A percentile compares a stretch with the other conserved stretches of the same genome.
These are phyloP conservation scores for Hymenoscyphus occultus DNA, from an alignment of 2,329 filamentous ascomycete species.

Conservation along the genomic window DNA sequence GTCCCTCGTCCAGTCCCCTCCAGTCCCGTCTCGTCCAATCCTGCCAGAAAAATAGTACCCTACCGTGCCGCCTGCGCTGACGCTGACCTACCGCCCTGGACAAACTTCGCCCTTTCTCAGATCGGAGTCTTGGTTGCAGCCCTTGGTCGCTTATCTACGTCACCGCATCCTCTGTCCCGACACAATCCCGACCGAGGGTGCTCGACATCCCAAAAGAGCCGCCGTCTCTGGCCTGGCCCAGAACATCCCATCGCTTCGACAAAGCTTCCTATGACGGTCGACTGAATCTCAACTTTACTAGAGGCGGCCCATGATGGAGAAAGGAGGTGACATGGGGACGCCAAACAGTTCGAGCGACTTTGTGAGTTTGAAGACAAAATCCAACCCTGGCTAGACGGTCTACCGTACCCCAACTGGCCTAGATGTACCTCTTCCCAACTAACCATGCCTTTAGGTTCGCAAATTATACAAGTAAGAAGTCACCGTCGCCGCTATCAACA, in stretches of 20 bases:
- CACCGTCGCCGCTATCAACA: slow-evolving; percentile 6
- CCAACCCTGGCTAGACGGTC: not conserved
- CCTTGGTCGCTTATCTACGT: slow-evolving; percentile 3
- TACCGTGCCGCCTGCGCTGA: no score
- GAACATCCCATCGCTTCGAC: not conserved
- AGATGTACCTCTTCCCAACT: slow-evolving; percentile 17
- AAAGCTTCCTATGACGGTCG: not conserved
- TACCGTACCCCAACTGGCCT: not conserved
- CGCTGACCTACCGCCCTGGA: not conserved
- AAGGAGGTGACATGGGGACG: slow-evolving; percentile 33
- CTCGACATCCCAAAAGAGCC: not conserved
- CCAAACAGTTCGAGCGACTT: slow-evolving; percentile 92
- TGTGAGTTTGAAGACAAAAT: slow-evolving; percentile 55
- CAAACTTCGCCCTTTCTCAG: not conserved
- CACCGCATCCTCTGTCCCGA: not conserved
- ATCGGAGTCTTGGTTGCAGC: slow-evolving; percentile 3
- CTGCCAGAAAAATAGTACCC: no score
- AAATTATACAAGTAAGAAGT: slow-evolving; percentile 89
- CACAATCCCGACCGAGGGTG: not conserved
- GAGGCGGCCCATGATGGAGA: slow-evolving; percentile 33
- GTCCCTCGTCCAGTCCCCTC: no score
- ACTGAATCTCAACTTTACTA: not conserved
- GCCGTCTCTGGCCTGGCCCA: not conserved
- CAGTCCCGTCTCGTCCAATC: no score
- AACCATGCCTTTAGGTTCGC: slow-evolving; percentile 65